Evolutionary conservation across 176 grass and related monocot genomes (phyloP), one percentile per base, ranked within the genome.

Genomic region (Rhynchospora breviuscula): DNA sequence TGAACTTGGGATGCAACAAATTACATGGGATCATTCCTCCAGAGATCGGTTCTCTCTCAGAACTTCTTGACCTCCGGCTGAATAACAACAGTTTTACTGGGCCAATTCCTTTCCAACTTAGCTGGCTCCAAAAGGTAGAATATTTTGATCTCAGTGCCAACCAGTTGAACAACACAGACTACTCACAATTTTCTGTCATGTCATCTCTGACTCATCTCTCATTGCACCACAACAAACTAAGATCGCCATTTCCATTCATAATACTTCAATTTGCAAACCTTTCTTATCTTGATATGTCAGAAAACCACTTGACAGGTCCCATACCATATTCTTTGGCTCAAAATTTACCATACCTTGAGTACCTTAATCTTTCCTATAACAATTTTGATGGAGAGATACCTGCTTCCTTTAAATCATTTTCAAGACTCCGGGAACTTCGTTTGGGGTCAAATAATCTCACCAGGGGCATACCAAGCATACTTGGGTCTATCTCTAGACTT

Each of bases 61-160:
- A 83, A 76, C 83, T 97, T 73, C 26, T 93, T 44, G 80, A 91
- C 0, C 91, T 97, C 2, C 87, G 87, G 1, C 91, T 97, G 78
- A 89, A 81, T 88, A 88, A 91, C 87, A 97, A 97, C 83, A 91
- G 77, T 85, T 84, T 97, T 58, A 65, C 0, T 48, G 91, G 79
- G 13, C 75, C 48, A 9, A 81, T 90, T 49, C 94, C 94, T 6
- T 21, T 71, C 51, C 86, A 90, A 86, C 85, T 97, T 2, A 97
- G 84, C 40, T 47, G 17, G 7, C 94, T 93, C 6, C 89, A 84
- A 8, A 88, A 69, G 84, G 63, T 93, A 69, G 44, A 18, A 7
- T 67, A 88, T 11, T 81, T 97, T 31, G 85, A 97, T 79, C 87
- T 97, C 3, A 83, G 89, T 0, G 13, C 56, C 29, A 93, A 93